A percentile compares a stretch with the other conserved stretches of the same genome.
Evolutionary conservation across 2,329 filamentous ascomycete species (phyloP).

Genomic region (Metarhizium guizhouense): DNA sequence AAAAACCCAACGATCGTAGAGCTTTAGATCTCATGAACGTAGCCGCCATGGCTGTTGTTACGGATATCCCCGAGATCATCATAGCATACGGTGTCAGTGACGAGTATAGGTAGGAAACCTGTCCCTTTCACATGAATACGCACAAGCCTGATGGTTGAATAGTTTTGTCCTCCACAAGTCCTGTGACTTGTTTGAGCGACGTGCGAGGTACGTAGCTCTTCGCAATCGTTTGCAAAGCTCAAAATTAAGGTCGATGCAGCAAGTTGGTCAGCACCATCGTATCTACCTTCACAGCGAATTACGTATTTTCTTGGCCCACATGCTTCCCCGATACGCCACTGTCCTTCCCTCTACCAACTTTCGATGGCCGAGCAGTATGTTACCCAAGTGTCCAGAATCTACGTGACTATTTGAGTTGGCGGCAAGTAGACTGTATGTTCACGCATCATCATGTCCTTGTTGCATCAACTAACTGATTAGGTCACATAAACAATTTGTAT

Average conservation of each 20-base stretch:
- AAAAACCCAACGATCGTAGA: constrained; percentile 84
- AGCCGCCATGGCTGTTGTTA: constrained; percentile 76
- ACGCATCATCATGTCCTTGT: constrained; percentile 8
- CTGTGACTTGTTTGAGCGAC: constrained; percentile 74
- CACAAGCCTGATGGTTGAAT: constrained; percentile 5
- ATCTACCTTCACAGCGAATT: constrained; percentile 89
- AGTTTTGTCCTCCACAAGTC: constrained; percentile 86
- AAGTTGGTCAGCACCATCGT: constrained; percentile 88
- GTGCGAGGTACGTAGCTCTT: constrained; percentile 53
- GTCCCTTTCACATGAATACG: background rate
- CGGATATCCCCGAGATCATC: constrained; percentile 73
- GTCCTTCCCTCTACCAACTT: constrained; percentile 70
- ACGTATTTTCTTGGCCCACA: constrained; percentile 69
- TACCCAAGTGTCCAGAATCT: constrained; percentile 79
- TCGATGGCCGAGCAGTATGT: constrained; percentile 84
- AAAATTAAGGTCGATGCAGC: constrained; percentile 31
- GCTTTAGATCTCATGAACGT: constrained; percentile 92
- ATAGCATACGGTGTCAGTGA: constrained; percentile 92
- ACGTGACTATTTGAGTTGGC: constrained; percentile 93
- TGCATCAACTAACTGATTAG: constrained; percentile 34
- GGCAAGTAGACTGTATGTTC: constrained; percentile 81
- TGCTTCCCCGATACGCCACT: constrained; percentile 67
- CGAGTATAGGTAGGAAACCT: constrained; percentile 61
- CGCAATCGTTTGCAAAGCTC: background rate
- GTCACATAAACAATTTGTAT: constrained; percentile 97